Evolutionary conservation across 2,329 filamentous ascomycete species (phyloP), one percentile per base, ranked within the genome.

Genomic region (Coleophoma cylindrospora): DNA sequence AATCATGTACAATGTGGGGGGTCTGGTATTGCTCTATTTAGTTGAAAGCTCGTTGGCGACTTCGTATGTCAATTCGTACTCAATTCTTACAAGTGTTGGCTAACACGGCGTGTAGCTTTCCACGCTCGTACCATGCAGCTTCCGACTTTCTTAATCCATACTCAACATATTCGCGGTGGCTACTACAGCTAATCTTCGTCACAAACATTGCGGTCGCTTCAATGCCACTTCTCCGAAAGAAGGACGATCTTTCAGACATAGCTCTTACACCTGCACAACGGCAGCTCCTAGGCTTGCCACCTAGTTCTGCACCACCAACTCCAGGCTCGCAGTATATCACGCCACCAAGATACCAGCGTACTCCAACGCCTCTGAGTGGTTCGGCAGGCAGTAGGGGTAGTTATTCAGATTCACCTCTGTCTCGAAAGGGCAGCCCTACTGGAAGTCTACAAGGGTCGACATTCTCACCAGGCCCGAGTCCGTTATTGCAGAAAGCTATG

Each of bases 191-290:
- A 10, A 57, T 87, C 2, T 83, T 86, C 3, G 57, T 87, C 45
- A 68, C 86, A 61, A 95, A 95, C 68, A 87, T 95, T 48, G 65
- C 73, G 54, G 61, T 84, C 49, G 87, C 90, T 36, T 72, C 89
- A 50, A 73, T 83, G 43, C 94, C 92, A 2, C 77, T 96, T 12
- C 69, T 90, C 61, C 80, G 84, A 55, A 76, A 79, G 40, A 77
- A 76, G 58, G 94, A 97, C 67, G 80, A 91, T 55, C 79, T 96
- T 55, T 75, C 84, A 67, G 94, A 99, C 67, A 95, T 99, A 46
- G 84, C 92, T 54, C 79, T 99, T 57, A 96, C 92, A 1, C 85
- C 89, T n/a, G 83, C 84, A 12, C 94, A 97, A 73, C 87, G 92
- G 54, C 79, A 84, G 56, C 79, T 96, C 13, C 81, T 99, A 47